Base-by-base conservation (phyloP, 2,329 filamentous ascomycete species). In the Pestalotiopsis fici region DNA sequence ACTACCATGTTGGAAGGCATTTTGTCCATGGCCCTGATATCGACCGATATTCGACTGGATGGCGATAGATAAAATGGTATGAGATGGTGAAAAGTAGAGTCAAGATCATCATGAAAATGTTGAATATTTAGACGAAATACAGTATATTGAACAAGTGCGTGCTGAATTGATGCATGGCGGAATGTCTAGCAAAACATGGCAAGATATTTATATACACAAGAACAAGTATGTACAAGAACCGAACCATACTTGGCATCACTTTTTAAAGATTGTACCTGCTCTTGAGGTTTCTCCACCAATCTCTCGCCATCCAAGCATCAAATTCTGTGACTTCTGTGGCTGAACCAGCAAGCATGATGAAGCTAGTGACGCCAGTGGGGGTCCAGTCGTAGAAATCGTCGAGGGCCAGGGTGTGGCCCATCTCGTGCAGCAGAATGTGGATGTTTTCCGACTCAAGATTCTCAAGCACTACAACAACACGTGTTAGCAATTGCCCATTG, bases 221-320 rank as follows among this genome's bases (percentile, higher is more conserved):
- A 57, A 57, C 21, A 57, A 54, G 15, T 57, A 25, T 57, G 13
- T 27, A 57, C 23, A 27, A 57, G 55, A 57, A 57, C n/a, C 21
- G 43, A 50, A 11, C 43, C 3, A 18, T 23, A 15, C 25, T 15
- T 23, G 13, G 13, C 55, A 18, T 23, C 23, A n/a, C n/a, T n/a
- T n/a, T n/a, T n/a, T 25, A 60, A 21, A 60, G 31, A 23, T 37
- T 60, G 57, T 60, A 60, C 5, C 57, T 27, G 57, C 57, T 60
- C 57, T 60, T 60, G 2, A 60, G 57, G n/a, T 60, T 25, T 60
- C 57, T 60, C 82, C 82, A 85, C 81, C 82, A 85, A 71, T 85
- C 81, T 1, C 82, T 73, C 59, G 81, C 72, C 82, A 85, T 85
- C 83, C 83, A 85, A 23, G 80, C 81, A 64, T 85, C 83, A 61